Conservation (phyloP, 495 filamentous ascomycete genomes). For the Collariella sp. region DNA sequence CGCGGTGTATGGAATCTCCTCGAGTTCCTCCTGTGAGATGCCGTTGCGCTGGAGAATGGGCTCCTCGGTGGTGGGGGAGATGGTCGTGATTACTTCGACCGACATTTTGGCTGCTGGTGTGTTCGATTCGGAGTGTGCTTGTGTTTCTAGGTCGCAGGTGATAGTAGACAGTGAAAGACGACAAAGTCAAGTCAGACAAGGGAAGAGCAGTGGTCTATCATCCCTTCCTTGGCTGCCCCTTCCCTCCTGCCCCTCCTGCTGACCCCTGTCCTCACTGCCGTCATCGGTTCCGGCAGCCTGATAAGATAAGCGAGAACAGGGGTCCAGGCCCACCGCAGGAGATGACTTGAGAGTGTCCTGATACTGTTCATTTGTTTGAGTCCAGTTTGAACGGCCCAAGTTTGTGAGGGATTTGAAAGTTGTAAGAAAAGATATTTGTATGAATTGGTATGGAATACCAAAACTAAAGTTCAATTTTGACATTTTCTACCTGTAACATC, state of each 20-base stretch:
- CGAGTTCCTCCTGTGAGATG: slow-evolving; percentile 55
- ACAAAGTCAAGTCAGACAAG: background rate
- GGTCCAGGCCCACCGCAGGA: too few relatives aligned
- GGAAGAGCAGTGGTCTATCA: background rate
- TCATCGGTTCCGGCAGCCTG: background rate
- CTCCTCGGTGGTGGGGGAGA: slow-evolving; percentile 78
- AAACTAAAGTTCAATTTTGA: too few relatives aligned
- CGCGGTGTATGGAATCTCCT: slow-evolving; percentile 54
- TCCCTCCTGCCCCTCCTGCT: slow-evolving; percentile 8
- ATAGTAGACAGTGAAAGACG: too few relatives aligned
- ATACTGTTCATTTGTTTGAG: background rate
- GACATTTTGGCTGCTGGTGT: slow-evolving; percentile 39
- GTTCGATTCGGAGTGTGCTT: too few relatives aligned
- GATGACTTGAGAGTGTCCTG: background rate
- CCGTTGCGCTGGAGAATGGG: slow-evolving; percentile 67
- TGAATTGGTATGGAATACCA: too few relatives aligned
- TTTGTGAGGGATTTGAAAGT: too few relatives aligned
- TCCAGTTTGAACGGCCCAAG: too few relatives aligned
- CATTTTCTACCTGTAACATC: background rate
- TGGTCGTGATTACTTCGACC: slow-evolving; percentile 73
- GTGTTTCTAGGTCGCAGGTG: background rate
- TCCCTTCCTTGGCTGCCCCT: background rate
- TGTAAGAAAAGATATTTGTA: too few relatives aligned
- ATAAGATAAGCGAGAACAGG: slow-evolving; percentile 15
- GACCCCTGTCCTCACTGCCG: background rate